Percentiles rank a stretch among this genome's conserved stretches.
These are phyloP conservation scores for Stephania japonica DNA, from an alignment of 164 flowering plant genomes.

Conservation along the genomic window DNA sequence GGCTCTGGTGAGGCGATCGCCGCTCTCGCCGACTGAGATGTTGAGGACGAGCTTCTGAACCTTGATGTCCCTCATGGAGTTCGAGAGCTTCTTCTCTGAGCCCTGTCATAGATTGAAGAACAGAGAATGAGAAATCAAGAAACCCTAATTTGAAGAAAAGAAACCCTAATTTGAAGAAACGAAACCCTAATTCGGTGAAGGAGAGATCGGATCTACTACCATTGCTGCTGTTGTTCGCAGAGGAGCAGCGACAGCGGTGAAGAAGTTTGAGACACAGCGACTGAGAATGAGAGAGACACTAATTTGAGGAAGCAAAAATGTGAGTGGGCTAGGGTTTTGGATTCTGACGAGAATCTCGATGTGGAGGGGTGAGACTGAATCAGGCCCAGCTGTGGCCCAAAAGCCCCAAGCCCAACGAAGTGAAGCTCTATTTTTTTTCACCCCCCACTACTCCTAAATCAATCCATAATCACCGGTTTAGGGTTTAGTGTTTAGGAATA, in stretches of 20 bases:
- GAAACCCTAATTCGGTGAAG: background rate
- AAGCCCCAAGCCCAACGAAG: too few species aligned
- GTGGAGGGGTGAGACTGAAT: too few species aligned
- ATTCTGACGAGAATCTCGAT: background rate
- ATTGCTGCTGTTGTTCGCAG: too few species aligned
- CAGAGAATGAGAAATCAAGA: background rate
- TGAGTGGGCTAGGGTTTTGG: background rate
- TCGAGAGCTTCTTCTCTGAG: slow-evolving; percentile 43
- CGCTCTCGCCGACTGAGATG: slow-evolving; percentile 55
- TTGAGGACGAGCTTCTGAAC: slow-evolving; percentile 56
- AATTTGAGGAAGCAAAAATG: background rate
- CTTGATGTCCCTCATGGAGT: slow-evolving; percentile 53
- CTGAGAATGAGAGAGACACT: background rate
- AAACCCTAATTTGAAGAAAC: background rate
- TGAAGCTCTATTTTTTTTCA: too few species aligned
- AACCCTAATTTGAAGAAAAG: background rate
- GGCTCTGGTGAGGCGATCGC: slow-evolving; percentile 52
- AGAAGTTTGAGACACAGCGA: background rate
- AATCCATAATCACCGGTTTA: too few species aligned
- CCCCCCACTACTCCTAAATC: too few species aligned
- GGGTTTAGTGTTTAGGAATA: too few species aligned
- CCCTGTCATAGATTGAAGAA: slow-evolving; percentile 24
- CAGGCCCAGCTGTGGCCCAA: too few species aligned
- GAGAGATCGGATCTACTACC: background rate
- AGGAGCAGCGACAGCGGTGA: background rate